A percentile compares a stretch with the other conserved stretches of the same genome.
These are phyloP conservation scores for Amanita muscaria DNA, from an alignment of 768 basidiomycete genomes.

Conservation along the genomic window DNA sequence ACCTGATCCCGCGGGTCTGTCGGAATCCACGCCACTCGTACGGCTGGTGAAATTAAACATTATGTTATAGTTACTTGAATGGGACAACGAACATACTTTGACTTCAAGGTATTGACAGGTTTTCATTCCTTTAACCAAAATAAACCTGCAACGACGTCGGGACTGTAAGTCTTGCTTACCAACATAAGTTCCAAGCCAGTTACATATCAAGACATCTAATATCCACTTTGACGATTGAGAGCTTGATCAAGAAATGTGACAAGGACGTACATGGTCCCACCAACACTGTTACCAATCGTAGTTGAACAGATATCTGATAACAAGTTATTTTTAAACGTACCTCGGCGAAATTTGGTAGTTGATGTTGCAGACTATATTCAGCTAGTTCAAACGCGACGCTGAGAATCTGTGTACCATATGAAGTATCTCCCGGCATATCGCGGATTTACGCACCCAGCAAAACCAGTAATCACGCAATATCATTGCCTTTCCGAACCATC, in stretches of 20 bases:
- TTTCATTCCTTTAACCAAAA: slow-evolving; percentile 59
- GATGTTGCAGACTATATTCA: slow-evolving; percentile 82
- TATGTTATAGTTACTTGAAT: slow-evolving; percentile 6
- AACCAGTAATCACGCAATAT: slow-evolving; percentile 91
- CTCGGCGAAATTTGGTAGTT: slow-evolving; percentile 83
- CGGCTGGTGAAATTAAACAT: slow-evolving; percentile 35
- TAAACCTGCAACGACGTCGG: slow-evolving; percentile 11
- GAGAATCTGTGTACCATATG: slow-evolving; percentile 47
- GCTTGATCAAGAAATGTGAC: background rate
- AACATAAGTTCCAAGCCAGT: slow-evolving; percentile 81
- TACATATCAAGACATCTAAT: slow-evolving; percentile 78
- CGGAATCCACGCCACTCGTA: slow-evolving; percentile 82
- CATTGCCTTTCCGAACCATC: slow-evolving; percentile 90
- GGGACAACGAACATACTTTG: slow-evolving; percentile 42
- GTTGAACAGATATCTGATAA: slow-evolving; percentile 11
- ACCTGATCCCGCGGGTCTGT: slow-evolving; percentile 67
- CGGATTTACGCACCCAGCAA: slow-evolving; percentile 59
- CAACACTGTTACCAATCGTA: slow-evolving; percentile 56
- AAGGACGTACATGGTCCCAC: slow-evolving; percentile 78
- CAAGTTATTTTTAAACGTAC: slow-evolving; percentile 31
- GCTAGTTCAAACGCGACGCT: slow-evolving; percentile 85
- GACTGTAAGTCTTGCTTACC: slow-evolving; percentile 31
- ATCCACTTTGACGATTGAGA: slow-evolving; percentile 51
- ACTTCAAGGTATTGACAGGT: slow-evolving; percentile 83
- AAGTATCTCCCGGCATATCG: slow-evolving; percentile 1